Evolutionary conservation across 768 basidiomycete genomes (phyloP).

Genomic region (Calocybe indica): DNA sequence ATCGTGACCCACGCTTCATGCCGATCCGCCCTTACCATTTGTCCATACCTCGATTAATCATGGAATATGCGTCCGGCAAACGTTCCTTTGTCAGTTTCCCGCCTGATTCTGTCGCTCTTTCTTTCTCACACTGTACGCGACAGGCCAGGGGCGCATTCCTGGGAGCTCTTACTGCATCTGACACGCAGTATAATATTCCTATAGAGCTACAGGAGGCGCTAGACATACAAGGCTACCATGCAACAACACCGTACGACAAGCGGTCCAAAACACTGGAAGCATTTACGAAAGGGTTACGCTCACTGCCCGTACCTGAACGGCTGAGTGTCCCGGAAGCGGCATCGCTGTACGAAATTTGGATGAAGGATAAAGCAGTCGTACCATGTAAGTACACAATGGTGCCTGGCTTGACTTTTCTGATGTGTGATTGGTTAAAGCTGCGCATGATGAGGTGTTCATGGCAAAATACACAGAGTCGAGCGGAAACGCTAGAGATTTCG

Average conservation of each 20-base stretch:
- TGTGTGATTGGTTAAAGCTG: slow-evolving; percentile 15
- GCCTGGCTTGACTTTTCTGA: not conserved
- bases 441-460: slow-evolving; percentile 68
- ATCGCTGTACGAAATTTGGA: slow-evolving; percentile 74
- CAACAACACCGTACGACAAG: slow-evolving; percentile 50
- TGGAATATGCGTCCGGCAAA: slow-evolving; percentile 75
- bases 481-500: slow-evolving; percentile 79
- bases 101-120: not conserved
- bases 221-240: slow-evolving; percentile 23
- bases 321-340: slow-evolving; percentile 65
- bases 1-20: slow-evolving; percentile 69
- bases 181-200: slow-evolving; percentile 52
- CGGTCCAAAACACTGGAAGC: slow-evolving; percentile 40
- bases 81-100: slow-evolving; percentile 52
- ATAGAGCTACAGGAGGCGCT: slow-evolving; percentile 64
- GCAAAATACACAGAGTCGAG: slow-evolving; percentile 71
- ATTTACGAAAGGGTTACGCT: slow-evolving; percentile 46
- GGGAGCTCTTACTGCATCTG: slow-evolving; percentile 59
- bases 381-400: slow-evolving; percentile 30
- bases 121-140: not conserved
- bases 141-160: slow-evolving; percentile 70
- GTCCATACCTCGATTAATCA: slow-evolving; percentile 66
- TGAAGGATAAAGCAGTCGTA: slow-evolving; percentile 49
- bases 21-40: slow-evolving; percentile 72
- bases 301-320: slow-evolving; percentile 42